Conservation (phyloP, 805 yeast species). For the Groenewaldozyma tartarivorans region DNA sequence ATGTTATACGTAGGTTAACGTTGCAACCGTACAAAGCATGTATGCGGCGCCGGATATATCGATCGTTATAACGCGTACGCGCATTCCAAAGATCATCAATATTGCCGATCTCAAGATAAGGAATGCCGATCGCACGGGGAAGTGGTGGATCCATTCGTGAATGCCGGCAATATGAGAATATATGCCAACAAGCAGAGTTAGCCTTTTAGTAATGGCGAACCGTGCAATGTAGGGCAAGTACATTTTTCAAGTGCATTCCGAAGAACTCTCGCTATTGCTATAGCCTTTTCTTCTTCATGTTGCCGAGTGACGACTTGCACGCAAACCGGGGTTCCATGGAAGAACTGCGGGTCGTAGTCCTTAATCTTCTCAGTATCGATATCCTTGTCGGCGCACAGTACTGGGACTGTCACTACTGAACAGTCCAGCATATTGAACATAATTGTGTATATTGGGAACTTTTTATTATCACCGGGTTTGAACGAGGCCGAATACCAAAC, state of each 20-base stretch:
- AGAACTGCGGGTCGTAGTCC: slow-evolving; percentile 38
- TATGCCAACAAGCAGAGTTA: no score
- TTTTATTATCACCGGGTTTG: slow-evolving; percentile 18
- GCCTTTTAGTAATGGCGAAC: no score
- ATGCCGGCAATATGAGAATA: no score
- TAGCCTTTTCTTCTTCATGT: slow-evolving; percentile 49
- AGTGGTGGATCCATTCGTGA: no score
- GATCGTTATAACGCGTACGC: no score
- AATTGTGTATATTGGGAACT: slow-evolving; percentile 43
- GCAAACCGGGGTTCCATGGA: slow-evolving; percentile 45
- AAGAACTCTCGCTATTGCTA: slow-evolving; percentile 24
- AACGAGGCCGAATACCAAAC: slow-evolving; percentile 11
- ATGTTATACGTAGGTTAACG: slow-evolving; percentile 27
- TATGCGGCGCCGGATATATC: no score
- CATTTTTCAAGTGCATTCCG: slow-evolving; percentile 23
- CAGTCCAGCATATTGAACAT: slow-evolving; percentile 16
- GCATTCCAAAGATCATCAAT: no score
- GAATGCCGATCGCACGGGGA: no score
- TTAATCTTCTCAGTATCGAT: slow-evolving; percentile 32
- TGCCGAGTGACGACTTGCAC: slow-evolving; percentile 47
- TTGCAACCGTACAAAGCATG: no score
- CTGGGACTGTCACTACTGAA: slow-evolving; percentile 14
- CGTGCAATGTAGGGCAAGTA: no score
- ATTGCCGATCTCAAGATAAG: no score
- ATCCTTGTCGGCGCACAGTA: slow-evolving; percentile 27